These are phyloP conservation scores for Rossbeevera mucosa DNA, from an alignment of 768 basidiomycete species.

Conservation along the genomic window DNA sequence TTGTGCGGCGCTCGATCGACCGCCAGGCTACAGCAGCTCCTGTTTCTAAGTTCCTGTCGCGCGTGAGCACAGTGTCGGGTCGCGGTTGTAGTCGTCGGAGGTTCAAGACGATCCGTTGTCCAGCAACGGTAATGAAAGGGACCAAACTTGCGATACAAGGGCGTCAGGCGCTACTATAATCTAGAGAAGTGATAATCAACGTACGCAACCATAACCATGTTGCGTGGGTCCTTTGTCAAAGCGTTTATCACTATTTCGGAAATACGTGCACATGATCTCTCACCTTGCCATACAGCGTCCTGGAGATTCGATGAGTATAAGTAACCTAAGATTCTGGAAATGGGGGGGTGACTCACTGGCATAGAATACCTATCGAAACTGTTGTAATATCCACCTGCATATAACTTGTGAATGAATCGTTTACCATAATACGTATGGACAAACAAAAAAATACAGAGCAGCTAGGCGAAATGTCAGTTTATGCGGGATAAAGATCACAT, in stretches of 20 bases:
- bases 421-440: not conserved
- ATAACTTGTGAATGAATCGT: not conserved
- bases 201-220: slow-evolving; percentile 1
- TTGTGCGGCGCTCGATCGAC: not conserved
- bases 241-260: not conserved
- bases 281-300: not conserved
- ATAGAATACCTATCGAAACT: not conserved
- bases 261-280: not conserved
- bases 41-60: not conserved
- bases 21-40: not conserved
- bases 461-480: not conserved
- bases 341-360: slow-evolving; percentile 4
- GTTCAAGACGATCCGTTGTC: slow-evolving; percentile 19
- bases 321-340: not conserved
- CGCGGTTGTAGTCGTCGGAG: not conserved
- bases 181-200: not conserved
- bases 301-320: not conserved
- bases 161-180: not conserved
- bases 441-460: not conserved
- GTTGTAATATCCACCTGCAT: not conserved
- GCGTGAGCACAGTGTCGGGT: not conserved
- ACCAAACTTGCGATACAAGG: not conserved
- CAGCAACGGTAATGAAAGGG: slow-evolving; percentile 13
- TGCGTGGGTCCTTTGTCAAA: slow-evolving; percentile 1
- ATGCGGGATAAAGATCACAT: not conserved